Evolutionary conservation across 1,284 basidiomycete genomes (phyloP).

Genomic region (Porogramme epimiltina): DNA sequence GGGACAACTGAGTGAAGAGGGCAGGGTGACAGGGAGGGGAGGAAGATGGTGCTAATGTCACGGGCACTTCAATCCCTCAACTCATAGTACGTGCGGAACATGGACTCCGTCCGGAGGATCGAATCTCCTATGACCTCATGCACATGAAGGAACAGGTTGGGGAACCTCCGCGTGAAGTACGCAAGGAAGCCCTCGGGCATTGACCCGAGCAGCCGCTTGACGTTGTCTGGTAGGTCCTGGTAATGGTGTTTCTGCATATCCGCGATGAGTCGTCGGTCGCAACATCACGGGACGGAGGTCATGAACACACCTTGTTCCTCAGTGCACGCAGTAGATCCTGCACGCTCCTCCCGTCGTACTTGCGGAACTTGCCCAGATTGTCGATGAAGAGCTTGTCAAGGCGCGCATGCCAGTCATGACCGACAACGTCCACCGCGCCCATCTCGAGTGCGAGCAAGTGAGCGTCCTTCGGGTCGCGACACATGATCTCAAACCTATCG

Average conservation of each 20-base stretch:
- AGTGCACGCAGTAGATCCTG: slow-evolving; percentile 92
- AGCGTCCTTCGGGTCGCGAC: slow-evolving; percentile 83
- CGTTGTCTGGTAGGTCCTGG: slow-evolving; percentile 90
- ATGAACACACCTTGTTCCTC: slow-evolving; percentile 83
- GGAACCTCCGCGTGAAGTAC: slow-evolving; percentile 95
- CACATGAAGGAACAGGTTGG: slow-evolving; percentile 90
- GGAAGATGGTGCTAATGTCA: background rate
- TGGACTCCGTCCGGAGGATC: slow-evolving; percentile 71
- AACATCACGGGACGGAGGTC: background rate
- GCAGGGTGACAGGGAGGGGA: background rate
- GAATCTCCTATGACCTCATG: slow-evolving; percentile 77
- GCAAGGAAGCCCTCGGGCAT: slow-evolving; percentile 91
- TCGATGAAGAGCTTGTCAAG: slow-evolving; percentile 92
- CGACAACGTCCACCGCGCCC: slow-evolving; percentile 69
- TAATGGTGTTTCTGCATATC: slow-evolving; percentile 94
- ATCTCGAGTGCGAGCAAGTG: slow-evolving; percentile 79
- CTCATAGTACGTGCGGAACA: slow-evolving; percentile 87
- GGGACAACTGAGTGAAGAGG: background rate
- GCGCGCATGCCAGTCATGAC: slow-evolving; percentile 85
- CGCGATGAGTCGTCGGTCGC: background rate
- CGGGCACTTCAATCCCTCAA: slow-evolving; percentile 62
- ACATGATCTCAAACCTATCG: slow-evolving; percentile 98
- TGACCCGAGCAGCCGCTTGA: slow-evolving; percentile 84
- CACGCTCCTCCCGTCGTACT: slow-evolving; percentile 90
- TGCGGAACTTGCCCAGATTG: slow-evolving; percentile 94